Conservation (phyloP, 768 basidiomycete species). For the Boletus reticulatus region DNA sequence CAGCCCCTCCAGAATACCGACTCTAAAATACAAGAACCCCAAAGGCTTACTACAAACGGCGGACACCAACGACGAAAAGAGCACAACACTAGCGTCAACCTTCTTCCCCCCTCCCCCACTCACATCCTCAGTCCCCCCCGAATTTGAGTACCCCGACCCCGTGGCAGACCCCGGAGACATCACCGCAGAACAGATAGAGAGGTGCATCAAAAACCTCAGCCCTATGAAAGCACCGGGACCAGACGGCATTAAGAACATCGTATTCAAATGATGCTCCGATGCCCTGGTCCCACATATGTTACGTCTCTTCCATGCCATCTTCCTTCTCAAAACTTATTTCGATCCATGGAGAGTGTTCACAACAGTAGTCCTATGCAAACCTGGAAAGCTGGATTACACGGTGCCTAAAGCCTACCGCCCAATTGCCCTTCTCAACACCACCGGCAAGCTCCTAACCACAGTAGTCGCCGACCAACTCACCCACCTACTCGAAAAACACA, state of each 20-base stretch:
- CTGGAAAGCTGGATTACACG: slow-evolving; percentile 33
- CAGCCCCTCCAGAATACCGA: not conserved
- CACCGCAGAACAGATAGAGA: not conserved
- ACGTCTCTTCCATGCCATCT: not conserved
- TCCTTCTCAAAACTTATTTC: not conserved
- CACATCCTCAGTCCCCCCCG: not conserved
- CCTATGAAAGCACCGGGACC: not conserved
- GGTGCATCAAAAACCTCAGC: not conserved
- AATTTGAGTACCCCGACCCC: not conserved
- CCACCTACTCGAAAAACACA: not conserved
- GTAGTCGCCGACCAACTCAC: not conserved
- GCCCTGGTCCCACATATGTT: not conserved
- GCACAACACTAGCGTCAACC: not conserved
- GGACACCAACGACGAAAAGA: not conserved
- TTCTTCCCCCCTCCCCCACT: not conserved
- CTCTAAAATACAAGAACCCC: slow-evolving; percentile 1
- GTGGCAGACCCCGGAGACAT: not conserved
- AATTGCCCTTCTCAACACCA: not conserved
- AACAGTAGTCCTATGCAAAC: slow-evolving; percentile 35
- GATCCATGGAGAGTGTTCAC: slow-evolving; percentile 8
- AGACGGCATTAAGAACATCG: not conserved
- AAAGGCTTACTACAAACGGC: not conserved
- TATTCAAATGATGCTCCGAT: not conserved
- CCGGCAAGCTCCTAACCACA: not conserved
- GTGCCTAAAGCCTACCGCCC: not conserved